Evolutionary conservation across 2,329 filamentous ascomycete genomes (phyloP), one percentile per base, ranked within the genome.

Genomic region (Claviceps africana): DNA sequence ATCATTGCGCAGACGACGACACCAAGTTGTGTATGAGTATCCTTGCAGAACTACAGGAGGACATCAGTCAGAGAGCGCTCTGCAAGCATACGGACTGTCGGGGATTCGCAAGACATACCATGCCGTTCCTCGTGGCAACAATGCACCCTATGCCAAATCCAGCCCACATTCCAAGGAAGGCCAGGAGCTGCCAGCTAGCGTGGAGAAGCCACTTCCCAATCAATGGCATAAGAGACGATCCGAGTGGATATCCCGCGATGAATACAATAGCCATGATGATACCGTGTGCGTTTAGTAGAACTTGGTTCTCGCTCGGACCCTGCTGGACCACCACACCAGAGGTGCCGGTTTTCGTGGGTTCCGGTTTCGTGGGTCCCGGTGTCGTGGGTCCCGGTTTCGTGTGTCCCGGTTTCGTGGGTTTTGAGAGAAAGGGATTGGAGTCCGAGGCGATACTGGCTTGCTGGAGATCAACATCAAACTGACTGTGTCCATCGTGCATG

Each of bases 241-340:
- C 82, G 3, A 82, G 57, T 0, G 82, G 82, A 57, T 81, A 83
- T 25, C 81, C 65, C 13, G 77, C 59, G 2, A 78, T 71, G 56
- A 83, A 80, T n/a, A 77, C 74, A 47, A 83, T 60, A 28, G 74
- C 72, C 79, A 84, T 81, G 59, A 84, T 66, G 56, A 81, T 69
- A 47, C 79, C 81, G 56, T 83, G 80, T 0, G 73, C 64, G 7
- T 70, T 61, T 19, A 71, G 48, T 10, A 70, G 59, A 4, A 59
- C 61, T 11, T 61, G 56, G 48, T 51, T 63, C 10, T 55, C 55
- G 21, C 54, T 54, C 13, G 21, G 3, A 31, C 33, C 42, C 30
- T 46, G 42, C 43, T 46, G 31, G 13, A 46, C 33, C 31, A 40
- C 42, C 1, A 51, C 42, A 15, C 42, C 49, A 22, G 21, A 15